A percentile compares a stretch with the other conserved stretches of the same genome.
Conservation (phyloP, 2,329 filamentous ascomycete genomes). For the Penicillium verrucosum region DNA sequence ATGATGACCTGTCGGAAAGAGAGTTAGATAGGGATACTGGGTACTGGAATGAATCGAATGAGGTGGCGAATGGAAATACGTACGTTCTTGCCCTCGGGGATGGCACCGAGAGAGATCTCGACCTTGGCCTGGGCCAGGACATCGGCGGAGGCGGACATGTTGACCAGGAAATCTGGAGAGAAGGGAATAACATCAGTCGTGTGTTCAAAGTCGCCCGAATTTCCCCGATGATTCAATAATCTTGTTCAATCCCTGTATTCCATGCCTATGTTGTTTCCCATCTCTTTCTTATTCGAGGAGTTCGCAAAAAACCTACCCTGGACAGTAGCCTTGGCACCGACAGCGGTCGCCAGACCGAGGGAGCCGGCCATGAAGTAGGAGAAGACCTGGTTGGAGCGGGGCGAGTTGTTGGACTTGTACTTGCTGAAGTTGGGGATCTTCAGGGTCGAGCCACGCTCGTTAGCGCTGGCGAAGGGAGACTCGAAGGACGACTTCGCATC, state of each 20-base stretch:
- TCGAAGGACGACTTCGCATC: constrained; percentile 46
- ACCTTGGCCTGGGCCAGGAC: constrained; percentile 99
- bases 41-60: background rate
- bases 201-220: constrained; percentile 1
- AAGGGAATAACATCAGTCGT: constrained; percentile 27
- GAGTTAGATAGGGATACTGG: constrained; percentile 14
- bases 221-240: constrained; percentile 1
- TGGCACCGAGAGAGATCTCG: constrained; percentile 86
- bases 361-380: constrained; percentile 98
- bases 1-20: constrained; percentile 74
- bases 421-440: constrained; percentile 86
- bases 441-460: constrained; percentile 51
- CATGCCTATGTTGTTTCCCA: background rate
- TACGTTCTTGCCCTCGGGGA: constrained; percentile 99
- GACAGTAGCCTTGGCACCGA: constrained; percentile 95
- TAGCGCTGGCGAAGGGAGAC: constrained; percentile 55
- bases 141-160: constrained; percentile 99
- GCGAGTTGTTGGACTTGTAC: constrained; percentile 70
- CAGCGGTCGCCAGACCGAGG: constrained; percentile 85
- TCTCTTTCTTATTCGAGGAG: constrained; percentile 1
- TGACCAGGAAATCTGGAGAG: constrained; percentile 89
- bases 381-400: constrained; percentile 78
- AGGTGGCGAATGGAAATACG: constrained; percentile 39
- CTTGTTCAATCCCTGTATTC: background rate
- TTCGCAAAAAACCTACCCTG: constrained; percentile 67